Conservation (phyloP, 2,329 filamentous ascomycete genomes). For the Penicillium decumbens region DNA sequence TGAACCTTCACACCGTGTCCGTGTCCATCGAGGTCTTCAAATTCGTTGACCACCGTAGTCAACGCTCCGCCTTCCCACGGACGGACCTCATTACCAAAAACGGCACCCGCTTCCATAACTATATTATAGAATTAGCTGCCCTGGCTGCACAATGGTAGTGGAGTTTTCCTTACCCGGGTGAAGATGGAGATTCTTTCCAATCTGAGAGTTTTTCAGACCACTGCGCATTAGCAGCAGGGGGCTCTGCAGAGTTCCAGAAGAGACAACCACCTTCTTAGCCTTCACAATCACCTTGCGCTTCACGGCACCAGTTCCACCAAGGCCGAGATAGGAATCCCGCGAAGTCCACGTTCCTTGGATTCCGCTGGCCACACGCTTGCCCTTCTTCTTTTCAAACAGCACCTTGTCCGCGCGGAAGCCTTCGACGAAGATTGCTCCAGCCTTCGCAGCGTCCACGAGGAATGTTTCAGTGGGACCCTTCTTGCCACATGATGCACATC, state of each 20-base stretch:
- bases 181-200: slow-evolving; percentile 75
- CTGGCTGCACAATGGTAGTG: too few relatives aligned
- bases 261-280: slow-evolving; percentile 76
- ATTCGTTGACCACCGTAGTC: slow-evolving; percentile 69
- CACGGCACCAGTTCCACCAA: slow-evolving; percentile 50
- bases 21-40: slow-evolving; percentile 73
- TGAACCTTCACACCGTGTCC: slow-evolving; percentile 84
- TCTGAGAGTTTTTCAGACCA: slow-evolving; percentile 72
- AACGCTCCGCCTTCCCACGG: slow-evolving; percentile 75
- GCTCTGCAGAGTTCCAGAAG: slow-evolving; percentile 69
- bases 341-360: slow-evolving; percentile 72
- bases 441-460: slow-evolving; percentile 71
- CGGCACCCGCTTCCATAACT: slow-evolving; percentile 47
- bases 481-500: slow-evolving; percentile 65
- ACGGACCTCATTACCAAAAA: slow-evolving; percentile 66
- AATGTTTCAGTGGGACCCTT: slow-evolving; percentile 72
- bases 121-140: slow-evolving; percentile 1
- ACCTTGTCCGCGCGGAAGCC: slow-evolving; percentile 70
- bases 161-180: slow-evolving; percentile 64
- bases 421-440: slow-evolving; percentile 78
- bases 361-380: slow-evolving; percentile 59
- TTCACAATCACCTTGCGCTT: slow-evolving; percentile 64
- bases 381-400: slow-evolving; percentile 53
- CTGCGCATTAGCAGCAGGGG: slow-evolving; percentile 73
- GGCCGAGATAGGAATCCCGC: slow-evolving; percentile 58